phyloP scores from a whole-genome alignment of 2,329 filamentous ascomycete species.

The Sarocladium strictum region DNA sequence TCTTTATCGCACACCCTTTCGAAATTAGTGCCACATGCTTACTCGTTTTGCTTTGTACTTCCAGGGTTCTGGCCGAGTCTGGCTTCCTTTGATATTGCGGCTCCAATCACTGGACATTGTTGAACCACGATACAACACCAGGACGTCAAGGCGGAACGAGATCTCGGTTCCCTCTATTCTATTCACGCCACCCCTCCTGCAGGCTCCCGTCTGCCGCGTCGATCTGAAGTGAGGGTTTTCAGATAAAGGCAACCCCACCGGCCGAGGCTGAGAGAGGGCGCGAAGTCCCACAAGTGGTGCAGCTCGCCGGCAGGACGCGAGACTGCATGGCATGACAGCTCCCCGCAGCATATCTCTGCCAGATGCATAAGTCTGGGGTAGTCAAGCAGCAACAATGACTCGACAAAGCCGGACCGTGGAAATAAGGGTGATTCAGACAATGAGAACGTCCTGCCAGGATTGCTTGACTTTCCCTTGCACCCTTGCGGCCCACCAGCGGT shows the following conservation, averaged over 20 bases:
- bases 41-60: conserved; percentile 13
- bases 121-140: background rate
- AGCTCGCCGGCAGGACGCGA: background rate
- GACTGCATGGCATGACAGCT: background rate
- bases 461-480: background rate
- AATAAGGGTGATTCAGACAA: too few relatives aligned
- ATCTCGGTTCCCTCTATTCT: background rate
- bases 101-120: background rate
- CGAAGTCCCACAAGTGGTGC: background rate
- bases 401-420: background rate
- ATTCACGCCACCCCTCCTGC: background rate
- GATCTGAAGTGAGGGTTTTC: background rate
- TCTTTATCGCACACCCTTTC: background rate
- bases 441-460: background rate
- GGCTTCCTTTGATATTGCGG: conserved; percentile 46
- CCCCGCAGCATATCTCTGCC: background rate
- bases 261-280: background rate
- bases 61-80: conserved; percentile 54
- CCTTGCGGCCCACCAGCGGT: too few relatives aligned
- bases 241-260: background rate
- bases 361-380: background rate
- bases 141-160: background rate
- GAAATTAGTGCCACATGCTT: background rate
- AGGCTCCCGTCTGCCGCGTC: background rate
- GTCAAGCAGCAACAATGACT: background rate